A percentile compares a stretch with the other conserved stretches of the same genome.
These are phyloP conservation scores for Elaeis guineensis DNA, from an alignment of 176 grass and related monocot genomes.

Conservation along the genomic window DNA sequence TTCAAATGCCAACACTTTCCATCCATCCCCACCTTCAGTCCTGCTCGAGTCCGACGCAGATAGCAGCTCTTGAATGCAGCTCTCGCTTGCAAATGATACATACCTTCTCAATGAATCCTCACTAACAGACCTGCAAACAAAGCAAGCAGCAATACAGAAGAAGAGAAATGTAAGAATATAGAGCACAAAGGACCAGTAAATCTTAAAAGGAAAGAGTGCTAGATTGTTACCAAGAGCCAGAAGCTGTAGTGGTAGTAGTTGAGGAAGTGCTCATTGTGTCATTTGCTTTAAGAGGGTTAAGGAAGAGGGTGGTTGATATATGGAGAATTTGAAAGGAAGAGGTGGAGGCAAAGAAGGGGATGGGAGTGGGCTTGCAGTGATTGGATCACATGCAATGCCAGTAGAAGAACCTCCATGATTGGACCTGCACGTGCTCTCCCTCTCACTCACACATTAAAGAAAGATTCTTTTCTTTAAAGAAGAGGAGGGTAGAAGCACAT, in stretches of 20 bases:
- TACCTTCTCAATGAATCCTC: constrained; percentile 87
- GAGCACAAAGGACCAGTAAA: too few species aligned
- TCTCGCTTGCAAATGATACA: constrained; percentile 85
- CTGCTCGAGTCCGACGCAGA: constrained; percentile 66
- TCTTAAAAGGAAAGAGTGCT: too few species aligned
- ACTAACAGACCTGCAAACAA: constrained; percentile 60
- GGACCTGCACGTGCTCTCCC: constrained; percentile 2
- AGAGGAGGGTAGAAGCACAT: constrained; percentile 46
- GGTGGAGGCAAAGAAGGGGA: neutral
- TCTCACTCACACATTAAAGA: constrained; percentile 10
- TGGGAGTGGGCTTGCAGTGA: constrained; percentile 25
- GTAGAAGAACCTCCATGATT: constrained; percentile 18
- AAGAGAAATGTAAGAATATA: too few species aligned
- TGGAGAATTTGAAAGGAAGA: too few species aligned
- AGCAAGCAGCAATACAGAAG: neutral
- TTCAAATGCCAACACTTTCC: constrained; percentile 72
- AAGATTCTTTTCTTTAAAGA: constrained; percentile 43
- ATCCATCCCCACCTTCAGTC: constrained; percentile 34
- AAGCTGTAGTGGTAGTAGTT: neutral
- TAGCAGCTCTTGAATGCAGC: constrained; percentile 95
- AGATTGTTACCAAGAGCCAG: constrained; percentile 15
- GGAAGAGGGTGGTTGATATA: neutral
- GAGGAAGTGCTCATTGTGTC: constrained; percentile 14
- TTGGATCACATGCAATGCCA: constrained; percentile 51
- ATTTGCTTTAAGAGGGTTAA: neutral